phyloP scores from a whole-genome alignment of 306 rosid genomes.

The Gynostemma pentaphyllum region DNA sequence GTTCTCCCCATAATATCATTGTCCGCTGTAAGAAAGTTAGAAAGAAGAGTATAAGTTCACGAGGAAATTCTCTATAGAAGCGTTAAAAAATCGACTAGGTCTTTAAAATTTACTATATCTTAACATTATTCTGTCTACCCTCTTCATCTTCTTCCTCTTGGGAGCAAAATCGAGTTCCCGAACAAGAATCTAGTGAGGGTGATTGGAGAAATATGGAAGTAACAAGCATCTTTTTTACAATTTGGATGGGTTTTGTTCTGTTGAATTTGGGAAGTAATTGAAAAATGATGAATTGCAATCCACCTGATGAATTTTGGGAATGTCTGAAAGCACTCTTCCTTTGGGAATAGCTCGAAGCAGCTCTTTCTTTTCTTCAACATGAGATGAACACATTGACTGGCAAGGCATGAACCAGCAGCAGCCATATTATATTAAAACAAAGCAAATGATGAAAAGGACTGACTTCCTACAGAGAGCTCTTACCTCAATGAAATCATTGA shows the following conservation, averaged over 20 bases:
- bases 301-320: constrained; percentile 71
- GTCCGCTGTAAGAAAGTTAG: constrained; percentile 35
- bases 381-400: constrained; percentile 61
- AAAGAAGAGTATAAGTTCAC: not conserved
- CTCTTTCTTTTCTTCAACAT: constrained; percentile 59
- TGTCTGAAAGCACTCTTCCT: constrained; percentile 42
- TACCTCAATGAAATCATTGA: constrained; percentile 64
- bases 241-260: not conserved
- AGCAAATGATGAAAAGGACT: not conserved
- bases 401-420: not conserved
- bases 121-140: not conserved
- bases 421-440: not conserved
- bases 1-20: constrained; percentile 77
- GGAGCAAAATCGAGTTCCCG: not conserved
- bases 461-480: no score
- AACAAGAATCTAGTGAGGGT: no score
- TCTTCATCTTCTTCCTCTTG: not conserved
- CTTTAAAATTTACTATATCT: not conserved
- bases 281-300: not conserved
- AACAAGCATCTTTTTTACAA: not conserved
- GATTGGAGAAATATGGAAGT: not conserved
- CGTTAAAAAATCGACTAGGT: not conserved
- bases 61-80: no score
- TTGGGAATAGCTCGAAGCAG: constrained; percentile 46
- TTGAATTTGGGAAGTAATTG: not conserved